Percentiles rank a stretch among this genome's conserved stretches.
Conservation (phyloP, 148 eudicot genomes). For the Spergularia bocconei region DNA sequence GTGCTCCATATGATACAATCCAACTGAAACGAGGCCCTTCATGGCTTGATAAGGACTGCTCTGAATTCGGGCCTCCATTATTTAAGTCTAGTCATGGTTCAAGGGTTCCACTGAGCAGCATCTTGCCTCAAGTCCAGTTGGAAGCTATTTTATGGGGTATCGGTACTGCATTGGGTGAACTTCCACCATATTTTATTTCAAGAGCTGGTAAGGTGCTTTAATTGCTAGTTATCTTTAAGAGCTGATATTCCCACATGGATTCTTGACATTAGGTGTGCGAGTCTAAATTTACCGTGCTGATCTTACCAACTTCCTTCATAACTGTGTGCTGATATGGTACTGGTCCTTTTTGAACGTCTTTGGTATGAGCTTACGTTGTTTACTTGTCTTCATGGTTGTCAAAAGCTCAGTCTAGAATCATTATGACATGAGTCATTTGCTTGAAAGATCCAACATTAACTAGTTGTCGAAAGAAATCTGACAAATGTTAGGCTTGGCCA, state of each 20-base stretch:
- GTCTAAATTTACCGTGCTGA: neutral
- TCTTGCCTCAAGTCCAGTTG: conserved; percentile 87
- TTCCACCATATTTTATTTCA: conserved; percentile 97
- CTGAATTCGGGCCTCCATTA: conserved; percentile 76
- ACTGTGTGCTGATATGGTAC: neutral
- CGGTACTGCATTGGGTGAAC: conserved; percentile 98
- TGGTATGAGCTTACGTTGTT: neutral
- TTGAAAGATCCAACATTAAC: no score
- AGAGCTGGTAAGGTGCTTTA: conserved; percentile 62
- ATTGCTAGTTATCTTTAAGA: neutral
- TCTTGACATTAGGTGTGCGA: neutral
- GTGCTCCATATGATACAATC: conserved; percentile 91
- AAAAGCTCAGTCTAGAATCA: no score
- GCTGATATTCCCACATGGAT: neutral
- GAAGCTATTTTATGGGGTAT: conserved; percentile 94
- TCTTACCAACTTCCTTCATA: neutral
- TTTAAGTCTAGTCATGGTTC: conserved; percentile 51
- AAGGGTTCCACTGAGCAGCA: conserved; percentile 79
- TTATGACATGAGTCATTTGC: no score
- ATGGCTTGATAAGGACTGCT: conserved; percentile 91
- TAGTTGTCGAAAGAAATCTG: no score
- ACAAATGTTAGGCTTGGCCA: no score
- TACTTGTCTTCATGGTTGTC: neutral
- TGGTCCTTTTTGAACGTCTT: neutral
- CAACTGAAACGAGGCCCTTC: conserved; percentile 79